Evolutionary conservation across 371 early-diverging fungal species (phyloP), one percentile per base, ranked within the genome.

Genomic region (Mycotypha africana): DNA sequence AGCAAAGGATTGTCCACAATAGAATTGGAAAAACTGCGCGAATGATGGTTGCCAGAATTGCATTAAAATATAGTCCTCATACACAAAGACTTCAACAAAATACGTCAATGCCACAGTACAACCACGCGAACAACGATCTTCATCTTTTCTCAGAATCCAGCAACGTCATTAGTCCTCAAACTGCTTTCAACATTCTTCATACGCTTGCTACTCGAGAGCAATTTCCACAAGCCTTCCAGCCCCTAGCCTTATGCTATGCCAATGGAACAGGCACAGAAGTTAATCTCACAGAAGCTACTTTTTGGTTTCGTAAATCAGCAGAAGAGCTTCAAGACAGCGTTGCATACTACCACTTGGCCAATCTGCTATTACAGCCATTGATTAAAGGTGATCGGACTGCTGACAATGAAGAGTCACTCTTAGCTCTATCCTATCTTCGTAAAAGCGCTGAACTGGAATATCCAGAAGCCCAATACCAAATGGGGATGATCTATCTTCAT

Each of bases 21-120:
- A 51, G 54, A 0, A 53, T 63, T 35, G 69, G 70, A 7, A 58
- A 56, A 15, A 57, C 58, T 1, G 56, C 74, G 11, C 58, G 52
- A 24, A 53, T 73, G 20, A 73, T 73, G 74, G 55, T 66, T 1
- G 67, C 74, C 17, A 49, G 67, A n/a, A 60, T 69, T 20, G 53
- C 64, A 10, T 51, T 73, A 17, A 65, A 66, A 36, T 62, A 67
- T 45, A 53, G 60, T 26, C 63, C 68, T 34, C 49, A 45, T 10
- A 21, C 16, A 16, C 43, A 51, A 17, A 39, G 32, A 4, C 37
- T 57, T 25, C 34, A 58, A 45, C n/a, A 31, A 9, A n/a, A n/a
- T n/a, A n/a, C n/a, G n/a, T n/a, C n/a, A n/a, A n/a, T n/a, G n/a
- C n/a, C n/a, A n/a, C n/a, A n/a, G n/a, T n/a, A n/a, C n/a, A n/a